Evolutionary conservation across 2,329 filamentous ascomycete genomes (phyloP).

Genomic region (Hymenoscyphus infarciens): DNA sequence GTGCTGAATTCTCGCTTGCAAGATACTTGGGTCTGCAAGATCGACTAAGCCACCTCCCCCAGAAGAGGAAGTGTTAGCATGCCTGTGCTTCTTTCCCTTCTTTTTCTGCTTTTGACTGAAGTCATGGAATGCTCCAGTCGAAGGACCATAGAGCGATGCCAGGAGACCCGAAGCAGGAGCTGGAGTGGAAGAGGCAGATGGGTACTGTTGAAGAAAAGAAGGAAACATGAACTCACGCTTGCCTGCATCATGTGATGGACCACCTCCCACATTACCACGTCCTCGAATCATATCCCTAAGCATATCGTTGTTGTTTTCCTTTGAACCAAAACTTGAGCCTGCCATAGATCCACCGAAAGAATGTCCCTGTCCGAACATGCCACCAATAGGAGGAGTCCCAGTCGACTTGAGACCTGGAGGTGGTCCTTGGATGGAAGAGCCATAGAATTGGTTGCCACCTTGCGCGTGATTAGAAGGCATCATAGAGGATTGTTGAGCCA

Average conservation of each 20-base stretch:
- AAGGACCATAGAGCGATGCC: constrained; percentile 82
- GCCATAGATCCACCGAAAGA: constrained; percentile 69
- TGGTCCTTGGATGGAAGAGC: constrained; percentile 82
- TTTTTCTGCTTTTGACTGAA: constrained; percentile 97
- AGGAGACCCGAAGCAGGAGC: constrained; percentile 88
- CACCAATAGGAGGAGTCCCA: constrained; percentile 81
- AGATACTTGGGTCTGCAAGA: constrained; percentile 99
- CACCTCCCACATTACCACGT: constrained; percentile 58
- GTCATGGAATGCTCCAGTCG: constrained; percentile 81
- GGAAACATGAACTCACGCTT: constrained; percentile 99
- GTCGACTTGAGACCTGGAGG: constrained; percentile 94
- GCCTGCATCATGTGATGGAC: constrained; percentile 76
- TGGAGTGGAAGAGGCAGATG: constrained; percentile 75
- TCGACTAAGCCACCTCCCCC: constrained; percentile 98
- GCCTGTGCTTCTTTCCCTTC: constrained; percentile 99
- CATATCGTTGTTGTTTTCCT: constrained; percentile 71
- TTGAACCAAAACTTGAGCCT: constrained; percentile 59
- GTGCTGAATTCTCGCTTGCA: constrained; percentile 96
- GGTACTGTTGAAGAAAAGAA: constrained; percentile 84
- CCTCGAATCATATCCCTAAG: constrained; percentile 79
- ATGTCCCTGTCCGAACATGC: constrained; percentile 88
- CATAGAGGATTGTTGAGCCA: constrained; percentile 86
- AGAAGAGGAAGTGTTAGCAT: constrained; percentile 99
- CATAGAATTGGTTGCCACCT: constrained; percentile 70
- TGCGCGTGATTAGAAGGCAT: constrained; percentile 57